Evolutionary conservation across 2,329 filamentous ascomycete species (phyloP).

Genomic region (Colletotrichum ledebouriae): DNA sequence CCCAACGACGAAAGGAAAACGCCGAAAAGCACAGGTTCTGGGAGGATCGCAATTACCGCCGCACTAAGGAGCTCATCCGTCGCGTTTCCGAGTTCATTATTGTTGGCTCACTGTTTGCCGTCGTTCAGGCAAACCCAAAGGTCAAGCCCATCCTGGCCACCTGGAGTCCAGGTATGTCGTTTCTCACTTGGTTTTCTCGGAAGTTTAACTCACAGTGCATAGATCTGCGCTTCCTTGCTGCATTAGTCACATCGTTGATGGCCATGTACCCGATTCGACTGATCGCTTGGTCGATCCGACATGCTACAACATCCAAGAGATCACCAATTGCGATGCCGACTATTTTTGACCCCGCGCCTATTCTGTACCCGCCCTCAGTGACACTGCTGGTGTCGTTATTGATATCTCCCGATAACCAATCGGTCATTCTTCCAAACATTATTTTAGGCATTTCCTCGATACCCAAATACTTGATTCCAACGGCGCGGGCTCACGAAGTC

Average conservation of each 20-base stretch:
- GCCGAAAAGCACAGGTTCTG: slow-evolving; percentile 33
- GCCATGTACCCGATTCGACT: slow-evolving; percentile 72
- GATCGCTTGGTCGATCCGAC: slow-evolving; percentile 61
- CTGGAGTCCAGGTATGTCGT: slow-evolving; percentile 64
- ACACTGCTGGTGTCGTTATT: slow-evolving; percentile 84
- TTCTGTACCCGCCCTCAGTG: slow-evolving; percentile 86
- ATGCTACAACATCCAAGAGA: slow-evolving; percentile 53
- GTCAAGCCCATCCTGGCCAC: slow-evolving; percentile 60
- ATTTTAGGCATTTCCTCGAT: slow-evolving; percentile 84
- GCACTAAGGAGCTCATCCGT: slow-evolving; percentile 65
- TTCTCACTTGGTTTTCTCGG: background rate
- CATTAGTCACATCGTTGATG: slow-evolving; percentile 57
- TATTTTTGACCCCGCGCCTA: slow-evolving; percentile 89
- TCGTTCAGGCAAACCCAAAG: slow-evolving; percentile 62
- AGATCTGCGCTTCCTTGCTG: slow-evolving; percentile 60
- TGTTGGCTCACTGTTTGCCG: slow-evolving; percentile 61
- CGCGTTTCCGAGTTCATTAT: slow-evolving; percentile 67
- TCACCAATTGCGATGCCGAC: slow-evolving; percentile 71
- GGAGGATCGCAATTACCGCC: slow-evolving; percentile 51
- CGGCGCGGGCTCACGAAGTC: slow-evolving; percentile 66
- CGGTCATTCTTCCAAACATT: slow-evolving; percentile 80
- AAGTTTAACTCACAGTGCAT: slow-evolving; percentile 43
- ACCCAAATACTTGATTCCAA: slow-evolving; percentile 79
- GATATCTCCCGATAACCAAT: slow-evolving; percentile 72
- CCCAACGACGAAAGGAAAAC: slow-evolving; percentile 30